A percentile compares a stretch with the other conserved stretches of the same genome.
phyloP scores from a whole-genome alignment of 176 grass and related monocot genomes.

The Musa acuminata region DNA sequence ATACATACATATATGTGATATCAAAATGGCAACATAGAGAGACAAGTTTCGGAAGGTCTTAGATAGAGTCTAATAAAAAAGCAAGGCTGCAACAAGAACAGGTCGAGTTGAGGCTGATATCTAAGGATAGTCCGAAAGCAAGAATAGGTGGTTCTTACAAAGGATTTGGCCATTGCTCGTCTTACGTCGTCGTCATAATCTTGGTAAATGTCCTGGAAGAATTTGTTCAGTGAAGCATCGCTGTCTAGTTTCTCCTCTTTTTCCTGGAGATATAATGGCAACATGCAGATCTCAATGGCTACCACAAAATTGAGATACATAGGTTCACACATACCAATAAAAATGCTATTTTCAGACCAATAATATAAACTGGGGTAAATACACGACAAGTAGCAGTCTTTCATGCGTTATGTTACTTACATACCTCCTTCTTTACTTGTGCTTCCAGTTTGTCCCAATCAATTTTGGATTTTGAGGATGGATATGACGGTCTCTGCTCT shows the following conservation, averaged over 20 bases:
- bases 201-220: constrained; percentile 42
- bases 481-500: constrained; percentile 30
- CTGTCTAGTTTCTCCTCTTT: constrained; percentile 30
- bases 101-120: not conserved
- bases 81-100: not conserved
- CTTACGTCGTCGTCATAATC: constrained; percentile 39
- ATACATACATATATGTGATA: not conserved
- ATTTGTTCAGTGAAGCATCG: constrained; percentile 43
- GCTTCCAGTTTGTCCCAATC: constrained; percentile 49
- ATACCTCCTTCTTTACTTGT: constrained; percentile 42
- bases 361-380: not conserved
- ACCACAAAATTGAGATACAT: not conserved
- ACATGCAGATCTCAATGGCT: too few species aligned
- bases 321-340: not conserved
- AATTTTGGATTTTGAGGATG: constrained; percentile 41
- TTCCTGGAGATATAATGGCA: not conserved
- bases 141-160: constrained; percentile 23
- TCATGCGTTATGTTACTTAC: not conserved
- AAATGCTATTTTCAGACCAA: not conserved
- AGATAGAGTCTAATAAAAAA: not conserved
- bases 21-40: not conserved
- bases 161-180: constrained; percentile 53
- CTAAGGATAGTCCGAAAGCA: not conserved
- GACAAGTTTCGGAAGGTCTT: not conserved
- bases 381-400: too few species aligned